A percentile compares a stretch with the other conserved stretches of the same genome.
phyloP scores from a whole-genome alignment of 306 rosid species.

The Datisca glomerata region DNA sequence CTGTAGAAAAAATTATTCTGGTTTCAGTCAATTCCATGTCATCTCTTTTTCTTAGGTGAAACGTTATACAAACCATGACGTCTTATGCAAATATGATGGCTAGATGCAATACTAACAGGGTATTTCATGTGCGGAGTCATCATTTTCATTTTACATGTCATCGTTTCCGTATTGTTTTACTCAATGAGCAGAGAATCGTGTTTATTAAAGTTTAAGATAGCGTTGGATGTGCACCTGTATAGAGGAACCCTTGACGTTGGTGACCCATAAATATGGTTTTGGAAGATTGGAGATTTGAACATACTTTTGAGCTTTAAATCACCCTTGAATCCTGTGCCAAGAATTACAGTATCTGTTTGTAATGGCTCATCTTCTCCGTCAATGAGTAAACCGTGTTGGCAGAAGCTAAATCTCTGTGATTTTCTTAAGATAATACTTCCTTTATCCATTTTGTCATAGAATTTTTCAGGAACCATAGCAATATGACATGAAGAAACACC shows the following conservation, averaged over 20 bases:
- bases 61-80: too few species aligned
- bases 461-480: constrained; percentile 21
- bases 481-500: constrained; percentile 21
- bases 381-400: constrained; percentile 26
- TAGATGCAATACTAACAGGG: too few species aligned
- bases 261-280: constrained; percentile 12
- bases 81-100: too few species aligned
- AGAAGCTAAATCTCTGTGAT: constrained; percentile 28
- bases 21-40: too few species aligned
- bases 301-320: constrained; percentile 30
- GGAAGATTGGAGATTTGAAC: constrained; percentile 29
- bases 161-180: too few species aligned
- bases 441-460: constrained; percentile 26
- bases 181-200: too few species aligned
- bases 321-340: constrained; percentile 49
- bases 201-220: too few species aligned
- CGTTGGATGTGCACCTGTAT: too few species aligned
- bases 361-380: constrained; percentile 23
- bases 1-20: too few species aligned
- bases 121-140: too few species aligned
- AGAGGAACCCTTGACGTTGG: constrained; percentile 15
- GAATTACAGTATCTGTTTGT: constrained; percentile 31
- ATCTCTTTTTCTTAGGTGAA: too few species aligned
- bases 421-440: constrained; percentile 35
- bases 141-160: too few species aligned